These are phyloP conservation scores for Cyphellophora attinorum DNA, from an alignment of 2,329 filamentous ascomycete genomes.

Conservation along the genomic window DNA sequence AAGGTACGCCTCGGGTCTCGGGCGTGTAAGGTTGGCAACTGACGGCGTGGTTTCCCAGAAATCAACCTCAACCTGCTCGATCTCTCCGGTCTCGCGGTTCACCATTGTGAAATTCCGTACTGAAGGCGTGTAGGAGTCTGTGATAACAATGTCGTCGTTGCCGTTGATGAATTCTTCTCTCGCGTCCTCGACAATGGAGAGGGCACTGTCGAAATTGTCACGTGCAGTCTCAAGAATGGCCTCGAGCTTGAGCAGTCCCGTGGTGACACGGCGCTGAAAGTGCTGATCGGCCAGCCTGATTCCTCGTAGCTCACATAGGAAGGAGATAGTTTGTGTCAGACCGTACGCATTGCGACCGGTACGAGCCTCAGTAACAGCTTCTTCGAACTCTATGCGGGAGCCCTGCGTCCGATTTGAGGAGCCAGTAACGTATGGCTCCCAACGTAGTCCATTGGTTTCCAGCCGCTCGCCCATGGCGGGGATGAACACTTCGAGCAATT, in stretches of 20 bases:
- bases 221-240: slow-evolving; percentile 5
- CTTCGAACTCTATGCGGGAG: slow-evolving; percentile 2
- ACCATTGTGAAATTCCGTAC: slow-evolving; percentile 5
- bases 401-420: slow-evolving; percentile 2
- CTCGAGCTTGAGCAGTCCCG: slow-evolving; percentile 6
- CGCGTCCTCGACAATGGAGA: slow-evolving; percentile 1
- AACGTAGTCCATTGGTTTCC: slow-evolving; percentile 6
- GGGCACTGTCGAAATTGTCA: slow-evolving; percentile 3
- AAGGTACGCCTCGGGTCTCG: slow-evolving; percentile 5
- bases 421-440: slow-evolving; percentile 6
- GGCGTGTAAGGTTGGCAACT: slow-evolving; percentile 3
- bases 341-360: slow-evolving; percentile 6
- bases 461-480: slow-evolving; percentile 2
- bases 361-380: slow-evolving; percentile 7
- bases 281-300: slow-evolving; percentile 7
- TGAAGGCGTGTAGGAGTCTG: slow-evolving; percentile 2
- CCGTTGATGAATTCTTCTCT: slow-evolving; percentile 2
- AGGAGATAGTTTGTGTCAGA: slow-evolving; percentile 4
- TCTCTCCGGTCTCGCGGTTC: slow-evolving; percentile 2
- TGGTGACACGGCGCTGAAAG: slow-evolving; percentile 5
- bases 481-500: background rate
- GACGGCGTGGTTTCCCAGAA: slow-evolving; percentile 2
- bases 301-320: slow-evolving; percentile 6
- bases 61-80: slow-evolving; percentile 3
- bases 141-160: slow-evolving; percentile 6